Conservation (phyloP, 768 basidiomycete genomes). For the Pilatotrama ljubarskyi region DNA sequence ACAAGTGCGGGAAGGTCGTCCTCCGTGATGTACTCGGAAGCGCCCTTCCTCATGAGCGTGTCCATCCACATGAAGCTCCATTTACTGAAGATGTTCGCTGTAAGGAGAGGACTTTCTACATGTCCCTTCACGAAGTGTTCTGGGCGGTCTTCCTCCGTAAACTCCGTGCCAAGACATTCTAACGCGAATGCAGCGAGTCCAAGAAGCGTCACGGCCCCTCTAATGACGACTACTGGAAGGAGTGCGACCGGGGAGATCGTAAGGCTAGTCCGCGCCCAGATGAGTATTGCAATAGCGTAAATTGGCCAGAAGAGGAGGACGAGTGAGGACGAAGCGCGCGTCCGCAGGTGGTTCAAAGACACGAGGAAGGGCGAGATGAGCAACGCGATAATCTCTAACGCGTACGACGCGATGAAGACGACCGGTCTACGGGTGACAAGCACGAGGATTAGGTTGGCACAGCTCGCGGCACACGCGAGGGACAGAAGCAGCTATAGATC, state of each 20-base stretch:
- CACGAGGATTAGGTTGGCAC: constrained; percentile 44
- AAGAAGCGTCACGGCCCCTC: constrained; percentile 42
- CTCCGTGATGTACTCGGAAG: constrained; percentile 69
- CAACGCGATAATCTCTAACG: constrained; percentile 59
- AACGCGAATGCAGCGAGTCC: constrained; percentile 58
- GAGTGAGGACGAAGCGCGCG: constrained; percentile 66
- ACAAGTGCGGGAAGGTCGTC: constrained; percentile 80
- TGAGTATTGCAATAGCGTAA: constrained; percentile 48
- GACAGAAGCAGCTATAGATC: constrained; percentile 46
- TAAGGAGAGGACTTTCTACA: constrained; percentile 68
- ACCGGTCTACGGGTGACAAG: constrained; percentile 36
- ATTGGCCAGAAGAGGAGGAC: constrained; percentile 84
- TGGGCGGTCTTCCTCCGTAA: constrained; percentile 33
- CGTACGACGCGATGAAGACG: constrained; percentile 50
- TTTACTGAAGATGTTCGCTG: constrained; percentile 78
- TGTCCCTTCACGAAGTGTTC: constrained; percentile 55
- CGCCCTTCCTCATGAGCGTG: constrained; percentile 70
- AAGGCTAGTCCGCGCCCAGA: constrained; percentile 65
- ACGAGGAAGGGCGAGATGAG: constrained; percentile 52
- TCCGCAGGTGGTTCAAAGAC: constrained; percentile 67
- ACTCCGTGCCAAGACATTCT: constrained; percentile 71
- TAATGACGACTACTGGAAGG: constrained; percentile 44
- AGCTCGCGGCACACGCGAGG: constrained; percentile 48
- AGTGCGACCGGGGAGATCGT: constrained; percentile 31
- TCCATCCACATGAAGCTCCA: constrained; percentile 91